Base-by-base conservation (phyloP, 2,329 filamentous ascomycete genomes). In the Aspergillus niger region DNA sequence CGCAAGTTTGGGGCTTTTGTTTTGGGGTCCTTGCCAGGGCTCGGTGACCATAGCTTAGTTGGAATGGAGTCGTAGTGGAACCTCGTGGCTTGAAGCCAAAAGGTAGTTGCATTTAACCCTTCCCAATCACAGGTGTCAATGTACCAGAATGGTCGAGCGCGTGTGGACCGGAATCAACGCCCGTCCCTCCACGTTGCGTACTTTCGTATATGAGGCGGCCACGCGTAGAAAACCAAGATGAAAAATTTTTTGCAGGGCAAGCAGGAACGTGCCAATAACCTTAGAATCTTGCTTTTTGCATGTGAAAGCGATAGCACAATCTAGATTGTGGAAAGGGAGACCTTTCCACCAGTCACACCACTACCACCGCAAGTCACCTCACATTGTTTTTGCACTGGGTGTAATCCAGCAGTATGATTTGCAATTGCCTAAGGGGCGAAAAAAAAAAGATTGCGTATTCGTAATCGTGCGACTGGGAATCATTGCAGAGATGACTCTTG, bases 271-370 rank as follows among this genome's bases (percentile, higher is more conserved):
- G 47, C 17, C n/a, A 15, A 15, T 26, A 30, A 17, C 10, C 8
- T 2, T 20, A 17, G 5, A 10, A 15, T 20, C 47, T 20, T 20
- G 8, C 4, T 28, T 5, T n/a, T 50, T 50, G 53, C 53, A 55
- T 55, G 39, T 55, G 53, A 55, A 55, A 24, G 8, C 20, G 20
- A n/a, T 20, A 22, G 17, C 5, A 13, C 10, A 44, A 24, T 6
- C 38, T 20, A 17, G 10, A 17, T 43, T 6, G 52, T 30, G 30
- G 38, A 47, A n/a, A 5, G 24, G 53, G 53, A 20, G 30, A 26
- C 13, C 24, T 47, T 30, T n/a, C 39, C 17, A 47, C 43, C 39
- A 43, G 53, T 44, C 53, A 55, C 53, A 55, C 43, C 53, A 55
- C 43, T 44, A 36, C 32, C 11, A 13, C 11, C 11, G 32, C 41